Base-by-base conservation (phyloP, 139 green algal genomes). In the Asterochloris erici region DNA sequence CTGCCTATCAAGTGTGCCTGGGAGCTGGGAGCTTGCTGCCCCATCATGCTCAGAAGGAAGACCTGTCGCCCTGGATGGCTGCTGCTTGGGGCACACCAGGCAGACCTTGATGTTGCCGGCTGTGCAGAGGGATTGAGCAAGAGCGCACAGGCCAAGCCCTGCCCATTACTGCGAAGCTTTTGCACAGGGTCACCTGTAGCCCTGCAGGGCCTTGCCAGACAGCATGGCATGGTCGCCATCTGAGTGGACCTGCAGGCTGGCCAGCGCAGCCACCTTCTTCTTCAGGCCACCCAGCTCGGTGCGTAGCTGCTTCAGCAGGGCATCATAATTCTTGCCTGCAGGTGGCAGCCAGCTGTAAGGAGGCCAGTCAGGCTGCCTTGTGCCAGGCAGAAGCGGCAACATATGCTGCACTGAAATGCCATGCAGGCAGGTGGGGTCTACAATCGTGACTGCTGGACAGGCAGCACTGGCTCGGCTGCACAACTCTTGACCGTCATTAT, bases 171-270 rank as follows among this genome's bases (percentile, higher is more conserved):
- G 66, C 66, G 1, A 71, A 26, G 19, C 4, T 71, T 1, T 9
- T 21, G 66, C 66, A 71, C 66, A 71, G 6, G 66, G 21, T 21
- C 66, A 76, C 77, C 63, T 81, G 77, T 81, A 81, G 63, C 77
- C 77, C 27, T 74, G 63, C 63, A 81, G 26, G 16, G 77, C 61
- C 26, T 73, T 73, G 77, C 77, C 63, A 63, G 77, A 62, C 62
- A 81, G 63, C 62, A 81, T 81, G 26, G 77, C 77, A 74, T 74
- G 63, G 27, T 81, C 77, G 14, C 77, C 77, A 38, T 81, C 77
- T 24, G 60, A n/a, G 60, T 70, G 68, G 60, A 80, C 69, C 54
- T 54, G 14, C 38, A 80, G 24, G 9, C 24, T 29, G 47, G 63
- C 63, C 61, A 81, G 73, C 77, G 73, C 77, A 10, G 73, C 77